Evolutionary conservation across 2,329 filamentous ascomycete genomes (phyloP), one percentile per base, ranked within the genome.

Genomic region (Fusarium sp.): DNA sequence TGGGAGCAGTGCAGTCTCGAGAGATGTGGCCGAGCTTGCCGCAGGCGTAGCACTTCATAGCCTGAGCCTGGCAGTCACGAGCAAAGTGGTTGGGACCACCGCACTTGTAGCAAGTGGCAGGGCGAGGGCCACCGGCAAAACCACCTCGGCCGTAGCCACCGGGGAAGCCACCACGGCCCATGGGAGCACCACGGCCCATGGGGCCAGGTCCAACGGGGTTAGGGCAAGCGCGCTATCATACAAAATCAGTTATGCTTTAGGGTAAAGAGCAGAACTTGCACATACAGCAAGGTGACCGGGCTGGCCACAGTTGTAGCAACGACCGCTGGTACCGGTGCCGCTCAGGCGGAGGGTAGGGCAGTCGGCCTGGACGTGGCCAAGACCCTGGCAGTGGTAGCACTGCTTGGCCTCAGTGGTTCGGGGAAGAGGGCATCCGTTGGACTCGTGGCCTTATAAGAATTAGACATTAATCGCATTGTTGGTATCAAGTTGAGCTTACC

Each of bases 371-470:
- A 99, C 96, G 81, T 99, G 96, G 74, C 96, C 96, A 68, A 98
- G 89, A 64, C 96, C 96, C 86, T 98, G 96, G 88, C 96, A 99
- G 85, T 98, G 96, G 83, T 99, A 99, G 90, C 96, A 99, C 87
- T 99, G 96, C 90, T 99, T 99, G 56, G 94, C 94, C 85, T 99
- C 96, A 72, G 96, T 98, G 67, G 95, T 98, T 82, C 96, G 92
- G 78, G 96, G 96, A 79, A 95, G 91, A 76, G 96, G 96, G 88
- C 96, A 99, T 82, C 92, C 92, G 85, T 97, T 98, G 74, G 95
- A 98, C 86, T 99, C 96, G 83, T 99, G 96, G 81, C 94, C 92
- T 75, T 58, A 47, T 42, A 49, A 24, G 49, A 22, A 30, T 74
- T 55, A 72, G 56, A 47, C 24, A 27, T 37, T n/a, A 22, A 30